Evolutionary conservation across 495 filamentous ascomycete species (phyloP).

Genomic region (Aspergillus baeticus): DNA sequence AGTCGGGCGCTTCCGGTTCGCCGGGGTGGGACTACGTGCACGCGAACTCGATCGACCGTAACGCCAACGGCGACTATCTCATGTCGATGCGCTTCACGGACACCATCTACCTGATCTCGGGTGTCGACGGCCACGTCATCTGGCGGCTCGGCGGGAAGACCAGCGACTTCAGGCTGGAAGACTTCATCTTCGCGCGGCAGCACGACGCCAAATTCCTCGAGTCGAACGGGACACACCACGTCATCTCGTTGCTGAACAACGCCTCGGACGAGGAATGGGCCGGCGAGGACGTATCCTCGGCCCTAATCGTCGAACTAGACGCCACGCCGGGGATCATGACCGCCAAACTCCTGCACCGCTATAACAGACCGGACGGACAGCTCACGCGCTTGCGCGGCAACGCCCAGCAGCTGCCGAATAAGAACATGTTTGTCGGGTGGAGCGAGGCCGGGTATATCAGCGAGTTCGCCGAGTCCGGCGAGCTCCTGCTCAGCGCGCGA

Average conservation of each 20-base stretch:
- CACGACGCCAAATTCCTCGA: slow-evolving; percentile 56
- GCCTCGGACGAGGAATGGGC: slow-evolving; percentile 43
- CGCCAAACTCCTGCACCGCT: slow-evolving; percentile 39
- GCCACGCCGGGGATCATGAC: slow-evolving; percentile 34
- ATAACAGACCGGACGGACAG: slow-evolving; percentile 39
- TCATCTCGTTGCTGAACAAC: slow-evolving; percentile 55
- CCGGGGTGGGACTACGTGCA: slow-evolving; percentile 53
- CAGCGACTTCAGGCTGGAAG: slow-evolving; percentile 32
- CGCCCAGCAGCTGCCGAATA: slow-evolving; percentile 33
- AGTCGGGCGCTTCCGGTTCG: no score
- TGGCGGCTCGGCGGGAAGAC: slow-evolving; percentile 54
- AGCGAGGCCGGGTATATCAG: slow-evolving; percentile 40
- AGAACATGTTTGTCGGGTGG: slow-evolving; percentile 40
- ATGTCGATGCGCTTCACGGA: slow-evolving; percentile 56
- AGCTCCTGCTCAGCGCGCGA: slow-evolving; percentile 29
- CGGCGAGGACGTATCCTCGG: slow-evolving; percentile 47
- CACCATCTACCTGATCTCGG: slow-evolving; percentile 57
- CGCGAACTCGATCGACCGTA: slow-evolving; percentile 60
- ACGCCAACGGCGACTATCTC: slow-evolving; percentile 52
- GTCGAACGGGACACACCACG: slow-evolving; percentile 38
- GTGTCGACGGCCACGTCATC: slow-evolving; percentile 52
- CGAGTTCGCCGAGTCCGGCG: slow-evolving; percentile 46
- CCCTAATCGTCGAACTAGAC: slow-evolving; percentile 52
- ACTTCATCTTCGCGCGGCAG: slow-evolving; percentile 59
- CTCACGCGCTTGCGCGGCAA: slow-evolving; percentile 55